A percentile compares a stretch with the other conserved stretches of the same genome.
These are phyloP conservation scores for Populus simonii DNA, from an alignment of 345 rosid species.

Conservation along the genomic window DNA sequence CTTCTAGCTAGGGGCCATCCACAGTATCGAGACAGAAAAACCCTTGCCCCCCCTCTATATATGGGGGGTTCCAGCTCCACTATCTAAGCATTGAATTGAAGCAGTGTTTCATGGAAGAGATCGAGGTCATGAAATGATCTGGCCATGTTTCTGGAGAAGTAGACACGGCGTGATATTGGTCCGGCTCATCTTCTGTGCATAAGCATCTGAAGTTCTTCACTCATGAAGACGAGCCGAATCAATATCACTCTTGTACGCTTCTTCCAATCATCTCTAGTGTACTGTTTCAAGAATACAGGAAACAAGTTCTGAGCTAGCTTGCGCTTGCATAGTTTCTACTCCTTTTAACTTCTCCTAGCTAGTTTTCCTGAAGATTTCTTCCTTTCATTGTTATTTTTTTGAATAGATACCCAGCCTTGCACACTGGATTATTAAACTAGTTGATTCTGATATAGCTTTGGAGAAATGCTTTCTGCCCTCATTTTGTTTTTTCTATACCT, in stretches of 20 bases:
- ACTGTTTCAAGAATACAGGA: not conserved
- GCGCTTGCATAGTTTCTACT: not conserved
- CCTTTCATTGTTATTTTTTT: not conserved
- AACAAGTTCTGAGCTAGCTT: not conserved
- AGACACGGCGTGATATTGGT: conserved; percentile 43
- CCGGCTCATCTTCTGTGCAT: conserved; percentile 30
- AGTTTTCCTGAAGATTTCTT: not conserved
- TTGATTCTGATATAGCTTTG: not conserved
- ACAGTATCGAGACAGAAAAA: not conserved
- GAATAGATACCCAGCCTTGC: too few species aligned
- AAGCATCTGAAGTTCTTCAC: not conserved
- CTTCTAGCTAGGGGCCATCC: not conserved
- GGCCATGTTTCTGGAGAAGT: conserved; percentile 13
- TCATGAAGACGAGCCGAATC: conserved; percentile 40
- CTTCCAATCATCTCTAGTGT: not conserved
- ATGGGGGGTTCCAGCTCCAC: not conserved
- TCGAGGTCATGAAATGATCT: not conserved
- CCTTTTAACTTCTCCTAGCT: too few species aligned
- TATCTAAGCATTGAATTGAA: not conserved
- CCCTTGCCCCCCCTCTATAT: not conserved
- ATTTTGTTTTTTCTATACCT: conserved; percentile 1
- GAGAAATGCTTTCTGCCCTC: not conserved
- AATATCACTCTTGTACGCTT: conserved; percentile 47
- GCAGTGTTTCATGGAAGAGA: not conserved
- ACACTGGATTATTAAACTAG: too few species aligned